Evolutionary conservation across 352 stramenopile genomes (phyloP), one percentile per base, ranked within the genome.

Genomic region (Thraustochytrium striatum): DNA sequence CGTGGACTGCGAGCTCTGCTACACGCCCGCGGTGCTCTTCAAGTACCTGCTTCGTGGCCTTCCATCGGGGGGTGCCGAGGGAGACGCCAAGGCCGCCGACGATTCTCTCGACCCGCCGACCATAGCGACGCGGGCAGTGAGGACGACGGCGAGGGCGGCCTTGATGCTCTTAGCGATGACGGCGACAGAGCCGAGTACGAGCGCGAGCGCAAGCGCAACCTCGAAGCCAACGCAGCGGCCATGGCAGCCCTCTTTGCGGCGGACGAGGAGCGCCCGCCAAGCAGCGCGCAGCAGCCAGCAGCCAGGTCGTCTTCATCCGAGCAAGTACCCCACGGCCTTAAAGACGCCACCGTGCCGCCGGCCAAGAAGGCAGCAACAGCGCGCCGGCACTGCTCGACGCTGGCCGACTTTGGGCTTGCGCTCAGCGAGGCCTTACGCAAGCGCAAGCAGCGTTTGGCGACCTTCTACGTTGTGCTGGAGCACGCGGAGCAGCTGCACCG

Each of bases 1-100:
- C 11, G 65, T 75, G 7, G 65, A 75, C 47, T 75, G 65, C 50
- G 25, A 58, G 19, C 30, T 55, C 28, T 75, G 65, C 52, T 75
- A 75, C 39, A 32, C 65, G 35, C 65, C 41, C 8, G 16, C 11
- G 0, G 16, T 62, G 21, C 39, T 75, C 21, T 75, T 62, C 36
- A 25, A 61, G 52, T 25, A 38, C 0, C 59, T 70, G 1, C 33
- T 70, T 2, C 59, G 35, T 3, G 55, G 13, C 28, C 55, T 30
- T 30, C 3, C 39, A 7, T 21, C 21, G 55, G 19, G 28, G 5
- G 55, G 3, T 30, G 8, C 9, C 7, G 55, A 7, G n/a, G 25
- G 55, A 30, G 30, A 38, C 0, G 16, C 21, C 11, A 61, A 25
- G 55, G 55, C 36, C 25, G 9, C 13, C 55, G 55, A 36, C 28